A percentile compares a stretch with the other conserved stretches of the same genome.
phyloP scores from a whole-genome alignment of 257 asterid genomes.

The Lavandula angustifolia region DNA sequence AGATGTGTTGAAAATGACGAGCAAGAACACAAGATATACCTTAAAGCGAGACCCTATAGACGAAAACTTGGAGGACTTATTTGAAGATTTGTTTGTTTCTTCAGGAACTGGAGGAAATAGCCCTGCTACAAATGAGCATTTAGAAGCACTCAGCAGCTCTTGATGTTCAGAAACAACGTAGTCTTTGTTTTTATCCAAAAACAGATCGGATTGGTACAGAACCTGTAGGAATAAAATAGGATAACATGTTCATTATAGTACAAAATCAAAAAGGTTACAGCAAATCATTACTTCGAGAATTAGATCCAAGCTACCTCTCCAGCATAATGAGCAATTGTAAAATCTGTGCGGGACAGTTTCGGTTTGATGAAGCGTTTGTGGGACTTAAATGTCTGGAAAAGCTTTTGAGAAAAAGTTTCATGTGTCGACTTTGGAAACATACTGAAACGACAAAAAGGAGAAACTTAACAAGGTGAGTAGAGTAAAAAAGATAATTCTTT shows the following conservation, averaged over 20 bases:
- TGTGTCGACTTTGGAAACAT: constrained; percentile 99
- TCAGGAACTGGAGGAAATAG: constrained; percentile 85
- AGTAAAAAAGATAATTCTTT: constrained; percentile 14
- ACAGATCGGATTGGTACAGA: constrained; percentile 87
- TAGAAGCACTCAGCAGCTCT: constrained; percentile 76
- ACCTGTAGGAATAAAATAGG: constrained; percentile 57
- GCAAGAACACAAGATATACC: constrained; percentile 44
- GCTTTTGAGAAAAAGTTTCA: constrained; percentile 93
- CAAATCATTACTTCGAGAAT: constrained; percentile 17
- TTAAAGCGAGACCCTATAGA: constrained; percentile 95
- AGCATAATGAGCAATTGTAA: constrained; percentile 91
- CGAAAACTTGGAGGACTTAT: constrained; percentile 91
- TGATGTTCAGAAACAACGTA: constrained; percentile 97
- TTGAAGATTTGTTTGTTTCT: constrained; percentile 77
- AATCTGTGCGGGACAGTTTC: constrained; percentile 89
- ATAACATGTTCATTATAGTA: constrained; percentile 26
- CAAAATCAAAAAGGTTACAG: constrained; percentile 23
- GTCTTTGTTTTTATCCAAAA: constrained; percentile 96
- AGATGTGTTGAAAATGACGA: constrained; percentile 6
- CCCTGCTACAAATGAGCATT: constrained; percentile 80
- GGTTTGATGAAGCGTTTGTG: constrained; percentile 96
- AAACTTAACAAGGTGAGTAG: constrained; percentile 31
- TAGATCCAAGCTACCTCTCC: constrained; percentile 77
- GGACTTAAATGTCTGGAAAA: constrained; percentile 82
- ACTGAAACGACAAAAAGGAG: constrained; percentile 50